Evolutionary conservation across 2,329 filamentous ascomycete genomes (phyloP).

Genomic region (Apiospora saccharicola): DNA sequence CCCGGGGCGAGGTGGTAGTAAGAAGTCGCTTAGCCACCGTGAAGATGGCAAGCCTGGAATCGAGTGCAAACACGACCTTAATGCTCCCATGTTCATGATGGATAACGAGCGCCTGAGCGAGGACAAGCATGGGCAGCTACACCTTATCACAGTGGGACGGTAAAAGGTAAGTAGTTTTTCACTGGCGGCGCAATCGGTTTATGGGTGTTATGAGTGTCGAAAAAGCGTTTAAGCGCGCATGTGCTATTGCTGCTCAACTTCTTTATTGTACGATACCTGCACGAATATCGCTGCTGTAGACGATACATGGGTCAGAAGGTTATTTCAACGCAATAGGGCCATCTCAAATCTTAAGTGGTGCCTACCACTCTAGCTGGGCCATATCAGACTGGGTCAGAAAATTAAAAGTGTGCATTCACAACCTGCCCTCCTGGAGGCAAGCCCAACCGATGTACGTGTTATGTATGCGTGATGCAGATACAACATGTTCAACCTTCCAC

Average conservation of each 20-base stretch:
- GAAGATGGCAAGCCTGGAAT: slow-evolving; percentile 41
- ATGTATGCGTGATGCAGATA: not conserved
- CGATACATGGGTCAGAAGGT: slow-evolving; percentile 9
- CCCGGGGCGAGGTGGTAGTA: slow-evolving; percentile 50
- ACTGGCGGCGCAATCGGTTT: slow-evolving; percentile 1
- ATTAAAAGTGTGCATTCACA: not conserved
- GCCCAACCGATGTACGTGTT: not conserved
- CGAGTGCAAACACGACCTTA: slow-evolving; percentile 28
- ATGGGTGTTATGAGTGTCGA: slow-evolving; percentile 16
- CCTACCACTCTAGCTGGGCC: not conserved
- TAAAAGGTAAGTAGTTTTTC: not conserved
- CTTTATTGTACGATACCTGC: slow-evolving; percentile 16
- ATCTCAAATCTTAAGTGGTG: not conserved
- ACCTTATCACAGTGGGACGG: slow-evolving; percentile 25
- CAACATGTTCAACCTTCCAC: not conserved
- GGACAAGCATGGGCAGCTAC: slow-evolving; percentile 31
- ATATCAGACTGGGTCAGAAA: not conserved
- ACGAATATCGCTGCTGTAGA: slow-evolving; percentile 13
- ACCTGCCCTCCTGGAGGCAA: not conserved
- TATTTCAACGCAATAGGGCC: not conserved
- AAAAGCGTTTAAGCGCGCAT: slow-evolving; percentile 21
- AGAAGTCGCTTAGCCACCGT: slow-evolving; percentile 59
- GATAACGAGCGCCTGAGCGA: slow-evolving; percentile 26
- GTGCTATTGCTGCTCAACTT: slow-evolving; percentile 20
- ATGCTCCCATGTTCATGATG: slow-evolving; percentile 24